These are phyloP conservation scores for Hygrophoropsis aurantiaca DNA, from an alignment of 768 basidiomycete genomes.

Conservation along the genomic window DNA sequence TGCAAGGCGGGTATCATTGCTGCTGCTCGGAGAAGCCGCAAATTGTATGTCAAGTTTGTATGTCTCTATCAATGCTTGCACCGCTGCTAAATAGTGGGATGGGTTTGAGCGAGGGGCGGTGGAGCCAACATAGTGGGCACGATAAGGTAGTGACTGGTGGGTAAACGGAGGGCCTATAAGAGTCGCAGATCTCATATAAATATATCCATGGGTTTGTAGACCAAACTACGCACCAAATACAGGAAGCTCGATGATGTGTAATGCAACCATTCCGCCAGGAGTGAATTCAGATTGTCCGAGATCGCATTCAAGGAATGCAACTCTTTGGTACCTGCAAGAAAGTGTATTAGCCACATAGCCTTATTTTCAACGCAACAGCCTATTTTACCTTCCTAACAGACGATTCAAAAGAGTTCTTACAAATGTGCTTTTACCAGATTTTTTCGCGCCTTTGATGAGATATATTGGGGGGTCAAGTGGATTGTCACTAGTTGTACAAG, in stretches of 20 bases:
- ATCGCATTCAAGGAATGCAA: constrained; percentile 93
- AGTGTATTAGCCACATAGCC: not conserved
- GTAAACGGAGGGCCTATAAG: constrained; percentile 81
- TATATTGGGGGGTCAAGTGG: not conserved
- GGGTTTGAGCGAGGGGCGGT: constrained; percentile 78
- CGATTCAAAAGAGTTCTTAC: constrained; percentile 71
- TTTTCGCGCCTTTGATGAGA: constrained; percentile 85
- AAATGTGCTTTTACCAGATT: constrained; percentile 89
- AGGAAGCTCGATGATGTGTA: constrained; percentile 67
- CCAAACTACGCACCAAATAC: constrained; percentile 58
- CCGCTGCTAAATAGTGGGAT: constrained; percentile 67
- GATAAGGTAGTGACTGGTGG: constrained; percentile 68
- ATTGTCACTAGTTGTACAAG: constrained; percentile 1
- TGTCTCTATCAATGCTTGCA: constrained; percentile 63
- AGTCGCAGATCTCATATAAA: not conserved
- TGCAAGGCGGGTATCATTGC: constrained; percentile 23
- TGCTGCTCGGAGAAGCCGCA: constrained; percentile 29
- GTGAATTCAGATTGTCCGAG: constrained; percentile 94
- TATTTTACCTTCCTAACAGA: constrained; percentile 53
- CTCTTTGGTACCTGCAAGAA: constrained; percentile 60
- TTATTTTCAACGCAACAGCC: constrained; percentile 13
- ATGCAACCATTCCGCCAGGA: constrained; percentile 78
- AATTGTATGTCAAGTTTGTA: constrained; percentile 71
- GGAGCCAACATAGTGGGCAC: constrained; percentile 81
- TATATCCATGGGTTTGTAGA: not conserved